A percentile compares a stretch with the other conserved stretches of the same genome.
Conservation (phyloP, 306 rosid genomes). For the Rosa multiflora region DNA sequence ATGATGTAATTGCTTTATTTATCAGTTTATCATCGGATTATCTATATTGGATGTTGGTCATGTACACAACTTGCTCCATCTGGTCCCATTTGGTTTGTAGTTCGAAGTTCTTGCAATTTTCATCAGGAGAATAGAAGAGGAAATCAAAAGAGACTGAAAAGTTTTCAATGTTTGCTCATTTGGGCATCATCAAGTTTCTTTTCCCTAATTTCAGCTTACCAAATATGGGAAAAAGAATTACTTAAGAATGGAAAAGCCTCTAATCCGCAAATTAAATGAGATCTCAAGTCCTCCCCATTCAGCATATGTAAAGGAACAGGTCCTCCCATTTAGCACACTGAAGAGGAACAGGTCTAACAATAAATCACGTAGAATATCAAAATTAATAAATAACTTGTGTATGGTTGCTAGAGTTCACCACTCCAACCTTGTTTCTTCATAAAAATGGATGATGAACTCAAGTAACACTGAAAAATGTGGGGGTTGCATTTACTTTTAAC, state of each 20-base stretch:
- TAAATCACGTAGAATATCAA: not conserved
- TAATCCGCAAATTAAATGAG: not conserved
- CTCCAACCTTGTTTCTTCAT: not conserved
- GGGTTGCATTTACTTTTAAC: not conserved
- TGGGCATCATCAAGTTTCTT: not conserved
- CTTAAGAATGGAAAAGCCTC: not conserved
- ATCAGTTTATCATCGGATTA: not conserved
- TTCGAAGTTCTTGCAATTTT: not conserved
- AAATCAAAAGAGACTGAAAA: not conserved
- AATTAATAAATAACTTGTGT: not conserved
- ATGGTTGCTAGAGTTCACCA: not conserved
- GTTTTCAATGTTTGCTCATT: not conserved
- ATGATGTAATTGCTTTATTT: not conserved
- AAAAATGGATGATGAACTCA: not conserved
- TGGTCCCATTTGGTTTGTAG: not conserved
- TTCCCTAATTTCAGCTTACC: not conserved
- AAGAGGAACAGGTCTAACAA: not conserved
- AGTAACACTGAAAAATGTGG: not conserved
- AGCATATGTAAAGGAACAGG: not conserved
- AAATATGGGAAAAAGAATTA: not conserved
- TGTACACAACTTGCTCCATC: not conserved
- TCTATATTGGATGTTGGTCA: not conserved
- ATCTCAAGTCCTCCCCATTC: not conserved
- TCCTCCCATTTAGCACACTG: no score
- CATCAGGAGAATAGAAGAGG: not conserved